These are phyloP conservation scores for Zea mays DNA, from an alignment of 176 grass and related monocot genomes.

Conservation along the genomic window DNA sequence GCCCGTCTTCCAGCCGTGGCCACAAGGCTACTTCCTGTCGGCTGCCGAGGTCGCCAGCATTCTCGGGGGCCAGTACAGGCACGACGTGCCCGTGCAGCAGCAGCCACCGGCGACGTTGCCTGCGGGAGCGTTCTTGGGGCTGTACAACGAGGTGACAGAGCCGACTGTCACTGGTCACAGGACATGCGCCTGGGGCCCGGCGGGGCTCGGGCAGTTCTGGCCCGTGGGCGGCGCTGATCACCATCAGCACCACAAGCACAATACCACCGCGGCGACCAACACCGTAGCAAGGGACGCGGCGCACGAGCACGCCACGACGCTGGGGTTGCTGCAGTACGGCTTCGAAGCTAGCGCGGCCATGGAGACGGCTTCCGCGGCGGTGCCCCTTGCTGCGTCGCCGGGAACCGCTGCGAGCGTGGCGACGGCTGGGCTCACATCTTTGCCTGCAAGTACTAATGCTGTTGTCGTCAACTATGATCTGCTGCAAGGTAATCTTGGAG, in stretches of 20 bases:
- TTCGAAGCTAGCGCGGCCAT: slow-evolving; percentile 31
- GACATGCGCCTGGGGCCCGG: too few species aligned
- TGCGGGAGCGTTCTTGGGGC: slow-evolving; percentile 24
- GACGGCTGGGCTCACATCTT: slow-evolving; percentile 7
- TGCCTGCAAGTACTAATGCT: slow-evolving; percentile 24
- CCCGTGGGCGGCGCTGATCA: slow-evolving; percentile 14
- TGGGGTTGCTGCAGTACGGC: slow-evolving; percentile 51
- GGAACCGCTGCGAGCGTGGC: slow-evolving; percentile 8
- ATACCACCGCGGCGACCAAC: slow-evolving; percentile 6
- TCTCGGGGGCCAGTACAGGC: slow-evolving; percentile 30
- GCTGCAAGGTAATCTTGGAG: slow-evolving; percentile 56
- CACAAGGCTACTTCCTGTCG: slow-evolving; percentile 51
- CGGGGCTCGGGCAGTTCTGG: background rate
- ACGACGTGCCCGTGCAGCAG: slow-evolving; percentile 17
- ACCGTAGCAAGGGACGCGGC: slow-evolving; percentile 13
- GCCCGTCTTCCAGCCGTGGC: slow-evolving; percentile 43
- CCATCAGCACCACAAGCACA: slow-evolving; percentile 33
- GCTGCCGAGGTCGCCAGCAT: slow-evolving; percentile 53
- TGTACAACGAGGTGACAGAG: slow-evolving; percentile 37
- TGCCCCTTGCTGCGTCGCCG: too few species aligned
- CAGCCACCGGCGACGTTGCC: background rate
- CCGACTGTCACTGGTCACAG: too few species aligned
- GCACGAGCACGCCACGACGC: slow-evolving; percentile 46
- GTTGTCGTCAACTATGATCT: slow-evolving; percentile 36
- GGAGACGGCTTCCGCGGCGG: slow-evolving; percentile 23